Evolutionary conservation across 306 rosid genomes (phyloP), one percentile per base, ranked within the genome.

Genomic region (Dicorynia guianensis): DNA sequence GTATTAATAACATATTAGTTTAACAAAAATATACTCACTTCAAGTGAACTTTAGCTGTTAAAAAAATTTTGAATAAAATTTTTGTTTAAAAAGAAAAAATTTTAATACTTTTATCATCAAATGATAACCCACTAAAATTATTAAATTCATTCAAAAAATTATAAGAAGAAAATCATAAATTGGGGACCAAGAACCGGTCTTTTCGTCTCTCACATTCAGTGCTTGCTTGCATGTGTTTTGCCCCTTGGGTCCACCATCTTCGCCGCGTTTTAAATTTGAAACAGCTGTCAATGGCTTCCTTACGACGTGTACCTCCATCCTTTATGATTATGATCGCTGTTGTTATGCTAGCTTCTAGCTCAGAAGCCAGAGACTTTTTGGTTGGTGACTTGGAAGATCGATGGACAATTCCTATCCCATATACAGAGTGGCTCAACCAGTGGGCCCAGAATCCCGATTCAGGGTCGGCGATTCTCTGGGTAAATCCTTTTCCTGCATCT

Each of bases 361-460:
- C 75, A 0, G 55, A 83, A 71, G 76, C 67, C 7, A 15, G 11
- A 9, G 75, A 74, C 1, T 70, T 58, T 76, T 5, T 69, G 35
- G 90, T 83, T 10, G 87, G 83, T 39, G 90, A 79, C 64, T 11
- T 1, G 49, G 5, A 17, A 2, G 2, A 17, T 8, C 40, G 66
- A 0, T 83, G 87, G 85, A 74, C 58, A 47, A 18, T 18, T 63
- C 84, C 87, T 5, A 69, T 44, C 47, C 57, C 79, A 2, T 33
- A 83, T 5, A 49, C 20, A 9, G 60, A 70, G 7, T 50, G 71
- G 11, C 81, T 83, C 75, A 66, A 0, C 39, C 44, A 36, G 3
- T 86, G 89, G 87, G 79, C 87, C 35, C 43, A 40, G 60, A n/a
- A 0, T 9, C 59, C 8, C 71, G 15, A 46, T 80, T 86, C 79